These are phyloP conservation scores for Vanilla planifolia DNA, from an alignment of 106 monocot genomes.

Conservation along the genomic window DNA sequence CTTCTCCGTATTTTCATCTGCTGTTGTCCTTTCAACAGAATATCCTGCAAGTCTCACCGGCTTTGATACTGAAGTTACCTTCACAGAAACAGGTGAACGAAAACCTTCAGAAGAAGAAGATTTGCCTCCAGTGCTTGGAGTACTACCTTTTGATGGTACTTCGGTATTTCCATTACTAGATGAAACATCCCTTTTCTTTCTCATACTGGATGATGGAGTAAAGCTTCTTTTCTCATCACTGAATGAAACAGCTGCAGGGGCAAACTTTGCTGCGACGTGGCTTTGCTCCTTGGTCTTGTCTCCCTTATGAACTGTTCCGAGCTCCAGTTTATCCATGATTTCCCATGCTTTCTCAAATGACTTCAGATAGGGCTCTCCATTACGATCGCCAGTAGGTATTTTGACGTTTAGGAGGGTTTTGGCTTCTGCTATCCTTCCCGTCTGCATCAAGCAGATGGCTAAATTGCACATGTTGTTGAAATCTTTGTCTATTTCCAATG, in stretches of 20 bases:
- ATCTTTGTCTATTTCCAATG: constrained; percentile 69
- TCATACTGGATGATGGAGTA: no score
- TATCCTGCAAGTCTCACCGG: neutral
- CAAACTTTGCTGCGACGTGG: neutral
- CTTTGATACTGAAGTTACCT: neutral
- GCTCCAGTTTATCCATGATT: constrained; percentile 55
- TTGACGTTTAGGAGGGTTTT: constrained; percentile 66
- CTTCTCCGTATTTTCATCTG: neutral
- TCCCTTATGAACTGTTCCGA: no score
- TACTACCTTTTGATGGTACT: no score
- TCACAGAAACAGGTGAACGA: neutral
- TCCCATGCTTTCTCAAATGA: constrained; percentile 88
- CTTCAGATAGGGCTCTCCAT: constrained; percentile 81
- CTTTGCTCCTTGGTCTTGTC: neutral
- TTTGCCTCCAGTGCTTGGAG: no score
- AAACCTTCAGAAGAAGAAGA: no score
- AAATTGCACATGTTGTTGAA: constrained; percentile 99
- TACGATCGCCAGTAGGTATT: constrained; percentile 37
- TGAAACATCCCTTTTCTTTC: neutral
- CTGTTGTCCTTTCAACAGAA: neutral
- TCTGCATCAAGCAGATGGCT: constrained; percentile 89
- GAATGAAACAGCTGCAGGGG: neutral
- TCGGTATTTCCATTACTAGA: no score
- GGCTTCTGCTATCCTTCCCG: constrained; percentile 74
- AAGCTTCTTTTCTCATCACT: neutral